These are phyloP conservation scores for Aspergillus olivimuriae DNA, from an alignment of 495 filamentous ascomycete species.

Conservation along the genomic window DNA sequence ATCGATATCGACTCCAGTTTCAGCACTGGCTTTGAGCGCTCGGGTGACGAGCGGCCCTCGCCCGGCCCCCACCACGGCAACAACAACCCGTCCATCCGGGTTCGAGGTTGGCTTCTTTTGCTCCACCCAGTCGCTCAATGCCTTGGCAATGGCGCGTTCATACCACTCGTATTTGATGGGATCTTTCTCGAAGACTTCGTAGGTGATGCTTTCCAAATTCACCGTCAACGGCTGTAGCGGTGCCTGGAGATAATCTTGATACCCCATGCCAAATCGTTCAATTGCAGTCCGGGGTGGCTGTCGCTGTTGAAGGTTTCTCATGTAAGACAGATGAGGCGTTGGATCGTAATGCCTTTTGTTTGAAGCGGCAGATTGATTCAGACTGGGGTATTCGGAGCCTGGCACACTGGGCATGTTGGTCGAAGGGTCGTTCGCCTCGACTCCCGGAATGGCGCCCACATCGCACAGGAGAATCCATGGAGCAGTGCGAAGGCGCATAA, in stretches of 20 bases:
- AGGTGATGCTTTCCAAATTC: slow-evolving; percentile 94
- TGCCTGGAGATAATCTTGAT: slow-evolving; percentile 92
- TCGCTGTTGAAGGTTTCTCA: slow-evolving; percentile 75
- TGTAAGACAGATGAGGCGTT: slow-evolving; percentile 68
- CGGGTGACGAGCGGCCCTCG: slow-evolving; percentile 86
- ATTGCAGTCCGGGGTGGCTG: slow-evolving; percentile 61
- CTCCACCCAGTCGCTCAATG: slow-evolving; percentile 72
- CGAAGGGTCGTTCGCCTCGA: slow-evolving; percentile 34
- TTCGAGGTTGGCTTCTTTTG: slow-evolving; percentile 66
- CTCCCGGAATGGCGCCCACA: slow-evolving; percentile 59
- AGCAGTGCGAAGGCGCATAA: slow-evolving; percentile 72
- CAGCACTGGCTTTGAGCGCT: slow-evolving; percentile 68
- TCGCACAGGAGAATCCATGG: slow-evolving; percentile 81
- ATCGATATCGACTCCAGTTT: slow-evolving; percentile 69
- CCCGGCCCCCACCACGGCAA: slow-evolving; percentile 90
- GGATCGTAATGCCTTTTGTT: slow-evolving; percentile 49
- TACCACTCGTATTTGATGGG: slow-evolving; percentile 98
- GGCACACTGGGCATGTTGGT: slow-evolving; percentile 29
- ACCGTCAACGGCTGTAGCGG: slow-evolving; percentile 92
- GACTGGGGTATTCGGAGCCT: slow-evolving; percentile 56
- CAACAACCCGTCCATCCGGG: slow-evolving; percentile 63
- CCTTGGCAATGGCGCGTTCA: slow-evolving; percentile 72
- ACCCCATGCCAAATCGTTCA: slow-evolving; percentile 67
- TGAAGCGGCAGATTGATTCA: slow-evolving; percentile 53
- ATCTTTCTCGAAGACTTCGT: slow-evolving; percentile 98